These are phyloP conservation scores for Backusella sp. DNA, from an alignment of 192 early-diverging fungal genomes.

Conservation along the genomic window DNA sequence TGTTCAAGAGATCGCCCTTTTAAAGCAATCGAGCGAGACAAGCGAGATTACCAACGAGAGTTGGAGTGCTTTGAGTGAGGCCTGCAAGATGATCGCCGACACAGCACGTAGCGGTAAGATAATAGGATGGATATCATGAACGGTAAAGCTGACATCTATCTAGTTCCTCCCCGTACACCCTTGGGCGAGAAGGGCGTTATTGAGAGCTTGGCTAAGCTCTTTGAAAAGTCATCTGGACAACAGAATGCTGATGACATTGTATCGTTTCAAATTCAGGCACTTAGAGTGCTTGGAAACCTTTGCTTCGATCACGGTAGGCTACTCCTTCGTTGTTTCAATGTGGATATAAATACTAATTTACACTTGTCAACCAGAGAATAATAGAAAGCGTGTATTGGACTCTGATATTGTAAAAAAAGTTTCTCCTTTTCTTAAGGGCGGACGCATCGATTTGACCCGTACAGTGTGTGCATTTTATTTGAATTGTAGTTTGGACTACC, in stretches of 20 bases:
- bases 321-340: neutral
- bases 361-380: slow-evolving; percentile 37
- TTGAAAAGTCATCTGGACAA: slow-evolving; percentile 24
- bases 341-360: neutral
- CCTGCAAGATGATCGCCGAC: slow-evolving; percentile 12
- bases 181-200: slow-evolving; percentile 44
- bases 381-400: slow-evolving; percentile 41
- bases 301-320: slow-evolving; percentile 54
- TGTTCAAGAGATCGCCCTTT: neutral
- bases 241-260: slow-evolving; percentile 12
- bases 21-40: neutral
- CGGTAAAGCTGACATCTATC: neutral
- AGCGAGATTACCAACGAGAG: neutral
- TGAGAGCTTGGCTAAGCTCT: slow-evolving; percentile 33
- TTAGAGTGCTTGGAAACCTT: slow-evolving; percentile 52
- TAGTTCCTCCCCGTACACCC: slow-evolving; percentile 43
- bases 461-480: slow-evolving; percentile 48
- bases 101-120: neutral
- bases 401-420: slow-evolving; percentile 34
- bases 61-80: neutral
- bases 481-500: slow-evolving; percentile 49
- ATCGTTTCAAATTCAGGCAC: slow-evolving; percentile 35
- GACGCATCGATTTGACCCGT: slow-evolving; percentile 36
- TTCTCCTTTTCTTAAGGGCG: slow-evolving; percentile 25
- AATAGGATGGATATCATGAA: neutral